Percentiles rank a stretch among this genome's conserved stretches.
These are phyloP conservation scores for Echinochloa phyllopogon DNA, from an alignment of 176 grass and related monocot species.

Conservation along the genomic window DNA sequence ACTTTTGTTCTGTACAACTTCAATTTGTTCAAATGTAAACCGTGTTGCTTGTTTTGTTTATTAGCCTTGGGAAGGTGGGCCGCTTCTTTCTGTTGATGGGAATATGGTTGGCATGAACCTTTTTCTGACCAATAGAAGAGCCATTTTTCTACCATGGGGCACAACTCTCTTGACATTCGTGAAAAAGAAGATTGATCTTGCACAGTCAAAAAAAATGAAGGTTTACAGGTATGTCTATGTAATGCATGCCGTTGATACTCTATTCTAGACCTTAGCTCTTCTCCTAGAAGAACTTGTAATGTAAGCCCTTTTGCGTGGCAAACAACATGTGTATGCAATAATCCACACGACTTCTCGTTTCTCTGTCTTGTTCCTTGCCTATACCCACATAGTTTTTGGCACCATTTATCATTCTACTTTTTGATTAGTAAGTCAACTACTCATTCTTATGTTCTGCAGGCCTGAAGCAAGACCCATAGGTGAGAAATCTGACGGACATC, in stretches of 20 bases:
- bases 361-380: neutral
- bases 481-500: neutral
- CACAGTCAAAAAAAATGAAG: neutral
- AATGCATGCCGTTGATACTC: neutral
- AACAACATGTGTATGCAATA: neutral
- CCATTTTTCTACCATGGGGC: neutral
- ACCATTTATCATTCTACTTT: neutral
- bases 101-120: too few relatives aligned
- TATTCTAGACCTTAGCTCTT: neutral
- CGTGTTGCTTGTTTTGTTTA: neutral
- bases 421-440: neutral
- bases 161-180: neutral
- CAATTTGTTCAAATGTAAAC: neutral
- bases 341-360: neutral
- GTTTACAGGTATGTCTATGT: neutral
- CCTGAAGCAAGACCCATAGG: neutral
- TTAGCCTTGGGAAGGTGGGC: conserved; percentile 34
- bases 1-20: neutral
- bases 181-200: neutral
- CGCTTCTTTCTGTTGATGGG: conserved; percentile 8
- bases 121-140: neutral
- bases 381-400: neutral
- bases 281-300: neutral
- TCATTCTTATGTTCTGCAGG: neutral
- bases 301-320: neutral